Evolutionary conservation across 805 yeast genomes (phyloP), one percentile per base, ranked within the genome.

Genomic region (Nakazawaea populi): DNA sequence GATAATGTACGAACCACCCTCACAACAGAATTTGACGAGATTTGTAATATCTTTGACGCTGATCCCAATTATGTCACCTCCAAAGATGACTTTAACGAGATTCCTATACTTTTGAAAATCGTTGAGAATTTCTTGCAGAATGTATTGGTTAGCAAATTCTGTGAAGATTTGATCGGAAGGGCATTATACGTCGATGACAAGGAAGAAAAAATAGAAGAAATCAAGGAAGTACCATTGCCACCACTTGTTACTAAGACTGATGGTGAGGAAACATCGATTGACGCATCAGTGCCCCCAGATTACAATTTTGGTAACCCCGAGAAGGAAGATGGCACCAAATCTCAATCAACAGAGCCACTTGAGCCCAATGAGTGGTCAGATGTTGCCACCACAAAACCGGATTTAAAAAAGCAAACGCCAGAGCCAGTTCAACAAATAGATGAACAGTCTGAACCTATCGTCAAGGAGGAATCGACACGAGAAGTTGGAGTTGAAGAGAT

Each of bases 171-270:
- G 28, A 59, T 69, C 7, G 34, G 50, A 0, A 58, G 56, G 37
- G 63, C 77, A 2, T 66, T 66, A 7, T 66, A 66, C 5, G 63
- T 79, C 11, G 63, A 57, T 28, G 66, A 55, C 31, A 71, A 53
- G 68, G 53, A 76, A 69, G 45, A 35, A 18, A 24, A 42, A 30
- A 18, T 32, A 11, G 36, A 37, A 37, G 51, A 48, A 35, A n/a
- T 42, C 5, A 32, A 32, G 3, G 40, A 12, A 8, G 2, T n/a
- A 18, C 24, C 24, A 18, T 2, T 18, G 24, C 24, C 24, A 18
- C 24, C 24, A 18, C 24, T 18, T 18, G 24, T 18, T 18, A 3
- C 24, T 18, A 18, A 18, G 24, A 18, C 24, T 37, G 35, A 36
- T 11, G 31, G 4, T 30, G 41, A 28, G 9, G 12, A 31, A 4